Percentiles rank a stretch among this genome's conserved stretches.
phyloP scores from a whole-genome alignment of 139 green algal species.

The Ettlia oleoabundans region DNA sequence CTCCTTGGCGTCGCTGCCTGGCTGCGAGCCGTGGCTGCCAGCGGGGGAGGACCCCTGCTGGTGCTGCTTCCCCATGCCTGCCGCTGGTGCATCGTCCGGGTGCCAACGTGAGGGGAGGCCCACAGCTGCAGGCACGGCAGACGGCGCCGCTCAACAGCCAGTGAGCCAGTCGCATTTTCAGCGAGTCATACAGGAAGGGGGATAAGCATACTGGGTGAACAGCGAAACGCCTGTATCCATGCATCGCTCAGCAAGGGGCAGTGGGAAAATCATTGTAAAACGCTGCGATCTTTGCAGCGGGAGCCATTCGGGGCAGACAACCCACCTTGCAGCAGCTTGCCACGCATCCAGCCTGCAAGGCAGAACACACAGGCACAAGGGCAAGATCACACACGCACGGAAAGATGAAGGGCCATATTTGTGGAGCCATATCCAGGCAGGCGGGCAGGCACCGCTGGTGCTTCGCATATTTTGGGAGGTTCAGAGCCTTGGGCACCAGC shows the following conservation, averaged over 20 bases:
- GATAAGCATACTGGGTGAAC: no score
- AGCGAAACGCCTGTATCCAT: no score
- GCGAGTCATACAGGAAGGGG: no score
- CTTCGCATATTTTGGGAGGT: no score
- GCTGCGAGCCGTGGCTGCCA: background rate
- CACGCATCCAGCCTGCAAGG: background rate
- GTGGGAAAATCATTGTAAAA: no score
- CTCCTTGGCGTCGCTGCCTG: background rate
- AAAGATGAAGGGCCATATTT: no score
- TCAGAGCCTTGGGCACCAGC: no score
- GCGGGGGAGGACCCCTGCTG: background rate
- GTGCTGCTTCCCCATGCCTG: background rate
- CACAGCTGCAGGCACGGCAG: background rate
- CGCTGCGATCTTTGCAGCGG: no score
- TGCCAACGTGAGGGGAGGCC: background rate
- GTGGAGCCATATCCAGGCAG: no score
- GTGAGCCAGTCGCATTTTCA: background rate
- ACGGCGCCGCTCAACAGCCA: background rate
- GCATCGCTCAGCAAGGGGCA: no score
- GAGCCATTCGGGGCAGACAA: background rate
- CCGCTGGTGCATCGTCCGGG: background rate
- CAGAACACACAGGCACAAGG: background rate
- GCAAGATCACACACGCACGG: no score
- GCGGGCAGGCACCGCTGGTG: background rate
- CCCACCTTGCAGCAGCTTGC: constrained; percentile 7